A percentile compares a stretch with the other conserved stretches of the same genome.
Evolutionary conservation across 2,329 filamentous ascomycete genomes (phyloP).

Genomic region (Penicillium sp.): DNA sequence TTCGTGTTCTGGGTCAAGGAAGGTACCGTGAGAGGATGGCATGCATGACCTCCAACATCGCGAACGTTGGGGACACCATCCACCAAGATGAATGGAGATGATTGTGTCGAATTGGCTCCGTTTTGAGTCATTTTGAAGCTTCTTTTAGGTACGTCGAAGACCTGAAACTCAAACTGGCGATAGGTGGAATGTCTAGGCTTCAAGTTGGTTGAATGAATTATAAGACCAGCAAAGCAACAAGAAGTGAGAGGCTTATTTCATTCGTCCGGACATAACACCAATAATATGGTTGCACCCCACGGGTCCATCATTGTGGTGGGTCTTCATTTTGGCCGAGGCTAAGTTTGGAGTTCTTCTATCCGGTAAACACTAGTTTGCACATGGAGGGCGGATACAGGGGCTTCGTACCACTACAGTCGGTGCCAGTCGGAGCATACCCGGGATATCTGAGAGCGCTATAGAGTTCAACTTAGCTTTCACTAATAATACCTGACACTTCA

Average conservation of each 20-base stretch:
- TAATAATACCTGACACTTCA: too few species aligned
- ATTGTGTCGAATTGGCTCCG: neutral
- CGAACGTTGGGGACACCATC: conserved; percentile 66
- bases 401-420: too few species aligned
- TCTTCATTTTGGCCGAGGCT: neutral
- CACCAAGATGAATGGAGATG: neutral
- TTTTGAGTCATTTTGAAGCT: neutral
- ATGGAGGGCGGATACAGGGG: too few species aligned
- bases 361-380: neutral
- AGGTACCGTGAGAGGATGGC: conserved; percentile 20
- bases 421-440: too few species aligned
- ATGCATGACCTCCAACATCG: conserved; percentile 61
- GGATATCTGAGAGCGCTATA: too few species aligned
- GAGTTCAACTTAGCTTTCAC: too few species aligned
- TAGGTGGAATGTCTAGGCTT: neutral
- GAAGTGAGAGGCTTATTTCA: neutral
- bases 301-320: neutral
- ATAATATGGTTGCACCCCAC: neutral
- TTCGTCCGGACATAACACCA: neutral
- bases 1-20: neutral
- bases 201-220: neutral
- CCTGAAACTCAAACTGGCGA: neutral
- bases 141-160: neutral
- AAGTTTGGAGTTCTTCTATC: neutral
- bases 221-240: neutral